Evolutionary conservation across 1,284 basidiomycete genomes (phyloP).

Genomic region (Puccinia coronata): DNA sequence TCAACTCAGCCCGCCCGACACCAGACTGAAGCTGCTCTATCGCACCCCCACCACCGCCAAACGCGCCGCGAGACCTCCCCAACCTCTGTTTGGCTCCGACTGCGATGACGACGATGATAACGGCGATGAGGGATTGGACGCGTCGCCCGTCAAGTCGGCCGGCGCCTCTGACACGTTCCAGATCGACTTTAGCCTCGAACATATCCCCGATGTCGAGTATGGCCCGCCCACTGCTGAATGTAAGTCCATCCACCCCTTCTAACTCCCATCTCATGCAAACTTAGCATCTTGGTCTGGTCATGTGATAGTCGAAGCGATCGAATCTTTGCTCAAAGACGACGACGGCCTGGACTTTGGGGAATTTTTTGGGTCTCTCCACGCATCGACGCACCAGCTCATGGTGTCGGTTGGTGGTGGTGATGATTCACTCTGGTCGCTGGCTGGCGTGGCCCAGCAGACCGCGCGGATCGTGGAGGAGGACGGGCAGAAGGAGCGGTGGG

Average conservation of each 20-base stretch:
- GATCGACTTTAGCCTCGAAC: background rate
- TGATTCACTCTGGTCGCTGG: background rate
- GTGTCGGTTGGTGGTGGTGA: background rate
- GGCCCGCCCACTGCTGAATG: background rate
- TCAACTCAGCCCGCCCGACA: background rate
- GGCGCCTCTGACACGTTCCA: background rate
- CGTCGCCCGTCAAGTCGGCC: background rate
- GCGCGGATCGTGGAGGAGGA: background rate
- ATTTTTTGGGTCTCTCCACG: background rate
- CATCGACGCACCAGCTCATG: background rate
- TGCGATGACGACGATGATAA: background rate
- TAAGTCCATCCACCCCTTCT: background rate
- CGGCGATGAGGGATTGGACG: background rate
- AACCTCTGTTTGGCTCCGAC: background rate
- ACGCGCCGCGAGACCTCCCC: background rate
- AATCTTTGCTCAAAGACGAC: background rate
- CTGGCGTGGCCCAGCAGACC: background rate
- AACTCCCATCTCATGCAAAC: background rate
- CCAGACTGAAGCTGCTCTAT: background rate
- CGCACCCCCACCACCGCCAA: slow-evolving; percentile 4
- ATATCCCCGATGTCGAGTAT: background rate
- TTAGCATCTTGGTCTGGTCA: background rate
- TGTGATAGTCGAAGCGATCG: background rate
- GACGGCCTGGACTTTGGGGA: background rate
- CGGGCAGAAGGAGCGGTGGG: background rate